These are phyloP conservation scores for Neurospora sp. DNA, from an alignment of 495 filamentous ascomycete genomes.

Conservation along the genomic window DNA sequence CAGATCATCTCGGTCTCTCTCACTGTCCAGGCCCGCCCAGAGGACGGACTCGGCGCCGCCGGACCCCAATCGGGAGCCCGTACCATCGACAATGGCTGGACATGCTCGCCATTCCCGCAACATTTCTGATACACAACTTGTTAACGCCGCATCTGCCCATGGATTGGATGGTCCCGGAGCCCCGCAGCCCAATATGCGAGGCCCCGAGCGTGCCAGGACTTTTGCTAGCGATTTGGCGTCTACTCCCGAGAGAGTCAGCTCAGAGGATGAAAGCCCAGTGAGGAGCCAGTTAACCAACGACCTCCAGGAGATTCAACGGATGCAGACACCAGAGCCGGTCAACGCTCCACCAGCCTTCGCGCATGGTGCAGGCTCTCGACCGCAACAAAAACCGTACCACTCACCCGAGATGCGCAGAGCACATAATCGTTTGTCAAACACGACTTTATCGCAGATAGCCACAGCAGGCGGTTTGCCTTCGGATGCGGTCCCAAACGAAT, in stretches of 20 bases:
- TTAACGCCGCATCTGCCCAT: conserved; percentile 2
- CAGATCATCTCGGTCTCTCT: conserved; percentile 46
- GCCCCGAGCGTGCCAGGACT: conserved; percentile 19
- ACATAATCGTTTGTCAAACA: conserved; percentile 70
- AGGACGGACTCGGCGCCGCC: conserved; percentile 38
- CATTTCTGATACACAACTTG: conserved; percentile 26
- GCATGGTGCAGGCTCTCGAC: conserved; percentile 36
- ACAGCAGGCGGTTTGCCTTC: conserved; percentile 46
- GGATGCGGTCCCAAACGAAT: conserved; percentile 1
- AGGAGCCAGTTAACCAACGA: conserved; percentile 25
- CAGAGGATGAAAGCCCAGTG: conserved; percentile 40
- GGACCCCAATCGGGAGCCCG: conserved; percentile 20
- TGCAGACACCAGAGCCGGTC: conserved; percentile 62
- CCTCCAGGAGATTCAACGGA: conserved; percentile 43
- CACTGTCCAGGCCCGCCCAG: conserved; percentile 30
- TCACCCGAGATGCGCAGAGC: conserved; percentile 66
- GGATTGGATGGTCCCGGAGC: conserved; percentile 10
- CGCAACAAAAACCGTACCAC: conserved; percentile 55
- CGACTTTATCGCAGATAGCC: conserved; percentile 67
- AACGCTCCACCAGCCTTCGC: conserved; percentile 66
- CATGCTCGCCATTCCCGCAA: conserved; percentile 27
- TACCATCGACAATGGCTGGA: conserved; percentile 39
- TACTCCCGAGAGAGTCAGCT: conserved; percentile 47
- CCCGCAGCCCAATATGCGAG: conserved; percentile 12
- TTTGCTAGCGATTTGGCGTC: conserved; percentile 31